Percentiles rank a stretch among this genome's conserved stretches.
Evolutionary conservation across 1,284 basidiomycete genomes (phyloP).

Genomic region (Fomitopsis betulina): DNA sequence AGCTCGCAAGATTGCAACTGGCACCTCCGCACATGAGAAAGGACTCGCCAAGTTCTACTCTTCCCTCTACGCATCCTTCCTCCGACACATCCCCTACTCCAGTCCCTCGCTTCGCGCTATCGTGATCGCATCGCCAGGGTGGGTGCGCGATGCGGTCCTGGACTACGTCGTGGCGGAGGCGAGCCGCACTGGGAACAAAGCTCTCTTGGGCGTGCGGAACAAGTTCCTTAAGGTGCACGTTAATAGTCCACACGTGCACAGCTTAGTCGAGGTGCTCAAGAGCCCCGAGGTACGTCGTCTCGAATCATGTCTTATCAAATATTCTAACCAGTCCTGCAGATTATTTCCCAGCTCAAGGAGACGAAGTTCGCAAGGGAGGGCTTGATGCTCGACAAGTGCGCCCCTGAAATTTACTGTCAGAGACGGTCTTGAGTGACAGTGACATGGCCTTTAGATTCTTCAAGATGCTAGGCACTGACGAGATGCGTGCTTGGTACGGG

Average conservation of each 20-base stretch:
- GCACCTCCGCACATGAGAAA: slow-evolving; percentile 83
- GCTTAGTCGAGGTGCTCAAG: slow-evolving; percentile 90
- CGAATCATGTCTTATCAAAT: too few species aligned
- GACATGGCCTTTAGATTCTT: slow-evolving; percentile 64
- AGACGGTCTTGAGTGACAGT: not conserved
- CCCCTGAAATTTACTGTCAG: not conserved
- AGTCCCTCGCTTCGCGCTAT: slow-evolving; percentile 77
- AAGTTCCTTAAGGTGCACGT: slow-evolving; percentile 93
- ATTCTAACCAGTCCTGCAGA: slow-evolving; percentile 33
- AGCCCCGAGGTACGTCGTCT: slow-evolving; percentile 75
- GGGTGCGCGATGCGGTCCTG: slow-evolving; percentile 88
- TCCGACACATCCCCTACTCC: slow-evolving; percentile 86
- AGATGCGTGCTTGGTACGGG: slow-evolving; percentile 98
- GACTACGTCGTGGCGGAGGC: slow-evolving; percentile 87
- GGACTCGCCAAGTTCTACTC: slow-evolving; percentile 80
- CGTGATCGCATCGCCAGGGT: slow-evolving; percentile 95
- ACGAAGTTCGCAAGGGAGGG: slow-evolving; percentile 98
- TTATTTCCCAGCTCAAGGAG: slow-evolving; percentile 80
- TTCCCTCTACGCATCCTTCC: slow-evolving; percentile 83
- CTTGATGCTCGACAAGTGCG: slow-evolving; percentile 82
- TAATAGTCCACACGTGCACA: slow-evolving; percentile 93
- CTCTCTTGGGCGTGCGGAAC: slow-evolving; percentile 66
- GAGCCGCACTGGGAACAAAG: slow-evolving; percentile 78
- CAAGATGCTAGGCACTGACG: slow-evolving; percentile 93
- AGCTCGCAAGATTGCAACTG: slow-evolving; percentile 86